These are phyloP conservation scores for Gracilaria gracilis DNA, from an alignment of 23 red algal genomes.

Conservation along the genomic window DNA sequence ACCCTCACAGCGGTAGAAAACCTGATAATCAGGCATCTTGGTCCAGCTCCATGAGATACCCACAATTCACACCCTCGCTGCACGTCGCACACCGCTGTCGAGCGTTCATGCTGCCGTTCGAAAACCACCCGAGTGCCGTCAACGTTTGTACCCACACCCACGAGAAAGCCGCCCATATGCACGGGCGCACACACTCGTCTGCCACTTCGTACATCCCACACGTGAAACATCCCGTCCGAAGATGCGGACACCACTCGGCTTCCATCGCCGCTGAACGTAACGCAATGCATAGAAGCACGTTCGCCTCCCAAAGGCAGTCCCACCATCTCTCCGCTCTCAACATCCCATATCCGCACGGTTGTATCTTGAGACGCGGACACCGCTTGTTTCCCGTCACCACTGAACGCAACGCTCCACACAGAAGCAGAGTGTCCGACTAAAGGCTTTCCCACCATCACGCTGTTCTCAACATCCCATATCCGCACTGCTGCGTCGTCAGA, in stretches of 20 bases:
- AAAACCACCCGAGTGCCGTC: no score
- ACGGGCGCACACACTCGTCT: background rate
- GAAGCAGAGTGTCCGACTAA: background rate
- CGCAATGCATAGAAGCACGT: background rate
- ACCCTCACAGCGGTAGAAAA: no score
- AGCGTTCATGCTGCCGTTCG: no score
- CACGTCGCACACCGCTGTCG: no score
- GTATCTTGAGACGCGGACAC: background rate
- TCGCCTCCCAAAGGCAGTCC: slow-evolving; percentile 3
- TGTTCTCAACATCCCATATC: background rate
- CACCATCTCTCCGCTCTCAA: slow-evolving; percentile 9
- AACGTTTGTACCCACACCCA: no score
- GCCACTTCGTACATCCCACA: background rate
- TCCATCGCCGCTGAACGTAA: slow-evolving; percentile 3
- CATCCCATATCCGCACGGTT: slow-evolving; percentile 12
- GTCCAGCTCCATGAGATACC: no score
- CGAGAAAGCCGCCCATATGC: no score
- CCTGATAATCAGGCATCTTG: no score
- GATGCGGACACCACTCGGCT: slow-evolving; percentile 3
- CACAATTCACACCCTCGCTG: no score
- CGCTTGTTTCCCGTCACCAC: background rate
- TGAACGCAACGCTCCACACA: background rate
- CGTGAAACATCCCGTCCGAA: background rate
- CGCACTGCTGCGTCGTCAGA: background rate
- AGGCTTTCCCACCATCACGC: background rate